Percentiles rank a stretch among this genome's conserved stretches.
Evolutionary conservation across 345 rosid species (phyloP).

Genomic region (Salix arbutifolia): DNA sequence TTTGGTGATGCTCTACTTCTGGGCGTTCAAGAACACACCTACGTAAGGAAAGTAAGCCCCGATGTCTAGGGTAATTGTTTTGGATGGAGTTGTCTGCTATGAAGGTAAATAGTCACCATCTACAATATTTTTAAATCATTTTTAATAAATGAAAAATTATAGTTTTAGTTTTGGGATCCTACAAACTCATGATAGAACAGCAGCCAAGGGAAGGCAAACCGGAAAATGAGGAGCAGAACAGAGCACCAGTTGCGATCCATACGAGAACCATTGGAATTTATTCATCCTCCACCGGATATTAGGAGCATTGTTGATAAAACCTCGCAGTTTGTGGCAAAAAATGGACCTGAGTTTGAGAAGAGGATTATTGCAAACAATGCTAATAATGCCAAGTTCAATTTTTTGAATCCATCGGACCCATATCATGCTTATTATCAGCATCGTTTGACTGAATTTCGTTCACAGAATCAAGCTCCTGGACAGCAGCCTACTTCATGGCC

Average conservation of each 20-base stretch:
- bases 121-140: too few relatives aligned
- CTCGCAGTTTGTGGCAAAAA: constrained; percentile 64
- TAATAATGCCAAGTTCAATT: constrained; percentile 67
- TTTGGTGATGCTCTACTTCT: too few relatives aligned
- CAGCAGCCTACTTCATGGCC: constrained; percentile 31
- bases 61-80: too few relatives aligned
- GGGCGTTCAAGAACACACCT: too few relatives aligned
- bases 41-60: too few relatives aligned
- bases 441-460: constrained; percentile 58
- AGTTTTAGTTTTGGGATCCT: too few relatives aligned
- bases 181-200: constrained; percentile 42
- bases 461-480: constrained; percentile 49
- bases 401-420: constrained; percentile 59
- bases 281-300: constrained; percentile 83
- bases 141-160: too few relatives aligned
- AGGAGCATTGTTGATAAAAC: constrained; percentile 79
- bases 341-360: constrained; percentile 76
- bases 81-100: too few relatives aligned
- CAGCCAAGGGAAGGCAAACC: constrained; percentile 31
- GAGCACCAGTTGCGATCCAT: constrained; percentile 61
- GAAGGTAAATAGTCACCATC: too few relatives aligned
- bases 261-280: constrained; percentile 76
- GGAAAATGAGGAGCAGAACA: constrained; percentile 40
- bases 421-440: constrained; percentile 80
- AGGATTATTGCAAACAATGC: constrained; percentile 65